A percentile compares a stretch with the other conserved stretches of the same genome.
Conservation (phyloP, 1,139 yeast genomes). For the Debaryomycetaceae sp. region DNA sequence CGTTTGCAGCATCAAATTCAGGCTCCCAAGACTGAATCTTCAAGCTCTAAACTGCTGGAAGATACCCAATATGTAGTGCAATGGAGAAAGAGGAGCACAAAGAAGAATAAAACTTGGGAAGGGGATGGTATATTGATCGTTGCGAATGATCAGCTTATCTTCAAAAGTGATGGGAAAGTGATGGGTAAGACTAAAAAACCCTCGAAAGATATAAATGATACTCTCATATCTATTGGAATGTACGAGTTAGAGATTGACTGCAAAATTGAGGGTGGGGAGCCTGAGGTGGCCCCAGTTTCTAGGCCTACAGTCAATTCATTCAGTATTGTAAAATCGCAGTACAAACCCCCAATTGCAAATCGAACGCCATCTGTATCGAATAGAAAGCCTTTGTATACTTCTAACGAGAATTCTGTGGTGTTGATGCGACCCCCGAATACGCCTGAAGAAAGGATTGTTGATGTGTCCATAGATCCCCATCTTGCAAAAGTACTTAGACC, state of each 20-base stretch:
- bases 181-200: slow-evolving; percentile 14
- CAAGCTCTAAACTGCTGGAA: no score
- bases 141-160: slow-evolving; percentile 10
- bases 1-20: not conserved
- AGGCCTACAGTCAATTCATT: not conserved
- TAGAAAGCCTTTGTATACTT: slow-evolving; percentile 7
- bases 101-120: slow-evolving; percentile 92
- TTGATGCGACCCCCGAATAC: slow-evolving; percentile 9
- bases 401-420: slow-evolving; percentile 5
- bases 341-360: slow-evolving; percentile 1
- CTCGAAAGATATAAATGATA: slow-evolving; percentile 4
- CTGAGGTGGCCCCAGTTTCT: not conserved
- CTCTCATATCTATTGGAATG: slow-evolving; percentile 21
- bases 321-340: not conserved
- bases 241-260: slow-evolving; percentile 28
- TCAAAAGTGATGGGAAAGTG: slow-evolving; percentile 15
- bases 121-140: slow-evolving; percentile 69
- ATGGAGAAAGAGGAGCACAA: slow-evolving; percentile 68
- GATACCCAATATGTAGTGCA: slow-evolving; percentile 37
- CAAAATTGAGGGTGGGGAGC: slow-evolving; percentile 8
- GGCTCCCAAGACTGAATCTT: no score
- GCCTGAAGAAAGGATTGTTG: slow-evolving; percentile 25
- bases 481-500: slow-evolving; percentile 59
- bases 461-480: slow-evolving; percentile 70
- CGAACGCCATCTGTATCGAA: slow-evolving; percentile 2